These are phyloP conservation scores for Xylariales sp. DNA, from an alignment of 2,329 filamentous ascomycete genomes.

Conservation along the genomic window DNA sequence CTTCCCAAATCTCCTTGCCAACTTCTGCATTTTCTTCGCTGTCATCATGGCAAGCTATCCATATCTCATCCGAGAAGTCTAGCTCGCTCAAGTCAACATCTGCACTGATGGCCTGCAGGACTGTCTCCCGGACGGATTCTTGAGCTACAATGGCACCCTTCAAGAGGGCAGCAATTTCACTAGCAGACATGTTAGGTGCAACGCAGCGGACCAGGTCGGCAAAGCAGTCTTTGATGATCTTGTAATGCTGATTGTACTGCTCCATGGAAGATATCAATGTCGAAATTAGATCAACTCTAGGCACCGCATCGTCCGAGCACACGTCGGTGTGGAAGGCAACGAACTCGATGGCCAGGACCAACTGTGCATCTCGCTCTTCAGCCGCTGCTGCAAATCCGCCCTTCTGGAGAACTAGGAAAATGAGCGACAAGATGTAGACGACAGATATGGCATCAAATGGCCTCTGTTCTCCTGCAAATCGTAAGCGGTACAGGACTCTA, in stretches of 20 bases:
- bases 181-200: conserved; percentile 69
- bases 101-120: conserved; percentile 83
- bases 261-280: conserved; percentile 80
- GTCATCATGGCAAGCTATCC: conserved; percentile 90
- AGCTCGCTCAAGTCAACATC: conserved; percentile 90
- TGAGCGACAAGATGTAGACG: conserved; percentile 79
- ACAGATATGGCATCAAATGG: conserved; percentile 86
- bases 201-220: conserved; percentile 81
- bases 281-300: conserved; percentile 68
- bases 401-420: conserved; percentile 72
- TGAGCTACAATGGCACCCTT: conserved; percentile 77
- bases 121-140: conserved; percentile 73
- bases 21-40: conserved; percentile 81
- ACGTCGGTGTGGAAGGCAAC: conserved; percentile 82
- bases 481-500: conserved; percentile 82
- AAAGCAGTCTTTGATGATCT: conserved; percentile 88
- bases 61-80: conserved; percentile 83
- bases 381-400: conserved; percentile 69
- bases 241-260: conserved; percentile 87
- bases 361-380: conserved; percentile 84
- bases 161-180: conserved; percentile 73
- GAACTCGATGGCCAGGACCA: conserved; percentile 84
- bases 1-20: conserved; percentile 89
- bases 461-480: conserved; percentile 88
- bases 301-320: conserved; percentile 70